Conservation (phyloP, 2,329 filamentous ascomycete species). For the Neurospora sp. region DNA sequence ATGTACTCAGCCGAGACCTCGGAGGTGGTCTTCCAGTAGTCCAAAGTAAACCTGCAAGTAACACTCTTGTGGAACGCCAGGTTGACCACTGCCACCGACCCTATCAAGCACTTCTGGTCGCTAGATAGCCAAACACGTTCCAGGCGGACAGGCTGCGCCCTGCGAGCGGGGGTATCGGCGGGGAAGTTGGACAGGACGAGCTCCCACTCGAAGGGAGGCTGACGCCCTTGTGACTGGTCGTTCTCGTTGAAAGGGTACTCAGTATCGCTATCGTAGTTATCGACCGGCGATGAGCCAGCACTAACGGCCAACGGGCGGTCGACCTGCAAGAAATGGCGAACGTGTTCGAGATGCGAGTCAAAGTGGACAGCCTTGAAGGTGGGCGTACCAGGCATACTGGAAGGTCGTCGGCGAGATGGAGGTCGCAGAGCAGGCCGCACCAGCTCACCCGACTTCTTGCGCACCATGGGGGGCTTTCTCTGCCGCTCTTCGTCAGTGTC, state of each 20-base stretch:
- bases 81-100: slow-evolving; percentile 77
- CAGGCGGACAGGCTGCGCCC: slow-evolving; percentile 60
- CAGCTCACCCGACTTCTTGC: slow-evolving; percentile 96
- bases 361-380: slow-evolving; percentile 99
- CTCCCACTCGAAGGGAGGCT: slow-evolving; percentile 70
- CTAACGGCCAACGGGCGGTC: slow-evolving; percentile 95
- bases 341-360: slow-evolving; percentile 90
- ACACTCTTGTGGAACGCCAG: slow-evolving; percentile 82
- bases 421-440: slow-evolving; percentile 84
- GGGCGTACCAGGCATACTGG: slow-evolving; percentile 94
- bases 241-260: slow-evolving; percentile 73
- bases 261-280: slow-evolving; percentile 73
- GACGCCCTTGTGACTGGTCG: slow-evolving; percentile 29
- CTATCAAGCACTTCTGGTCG: slow-evolving; percentile 80
- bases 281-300: slow-evolving; percentile 82
- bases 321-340: slow-evolving; percentile 88
- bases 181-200: slow-evolving; percentile 81
- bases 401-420: slow-evolving; percentile 70
- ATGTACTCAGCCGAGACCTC: slow-evolving; percentile 86
- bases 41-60: slow-evolving; percentile 87
- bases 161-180: slow-evolving; percentile 50
- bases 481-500: slow-evolving; percentile 50
- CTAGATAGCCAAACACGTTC: slow-evolving; percentile 80
- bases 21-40: slow-evolving; percentile 98
- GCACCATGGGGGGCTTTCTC: slow-evolving; percentile 80